phyloP scores from a whole-genome alignment of 2,329 filamentous ascomycete genomes.

The Elsinoe ampelina region DNA sequence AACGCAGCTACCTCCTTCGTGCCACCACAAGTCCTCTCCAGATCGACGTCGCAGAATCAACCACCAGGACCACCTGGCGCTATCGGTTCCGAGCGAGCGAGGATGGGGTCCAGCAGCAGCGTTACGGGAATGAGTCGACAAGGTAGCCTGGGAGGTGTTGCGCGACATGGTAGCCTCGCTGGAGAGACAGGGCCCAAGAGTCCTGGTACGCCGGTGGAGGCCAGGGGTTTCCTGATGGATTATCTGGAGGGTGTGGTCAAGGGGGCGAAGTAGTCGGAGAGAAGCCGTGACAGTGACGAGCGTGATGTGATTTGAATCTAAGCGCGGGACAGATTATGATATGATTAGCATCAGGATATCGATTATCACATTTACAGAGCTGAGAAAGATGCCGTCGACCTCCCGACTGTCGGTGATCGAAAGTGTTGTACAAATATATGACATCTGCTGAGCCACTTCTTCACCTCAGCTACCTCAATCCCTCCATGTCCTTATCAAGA shows the following conservation, averaged over 20 bases:
- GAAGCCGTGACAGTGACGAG: neutral
- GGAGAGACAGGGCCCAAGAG: slow-evolving; percentile 13
- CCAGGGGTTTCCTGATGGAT: slow-evolving; percentile 28
- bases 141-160: slow-evolving; percentile 17
- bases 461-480: neutral
- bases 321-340: neutral
- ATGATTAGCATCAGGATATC: neutral
- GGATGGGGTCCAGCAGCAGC: slow-evolving; percentile 13
- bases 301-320: neutral
- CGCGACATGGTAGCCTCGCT: neutral
- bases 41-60: slow-evolving; percentile 19
- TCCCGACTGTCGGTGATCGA: neutral
- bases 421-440: slow-evolving; percentile 1
- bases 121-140: neutral
- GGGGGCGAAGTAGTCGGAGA: slow-evolving; percentile 13
- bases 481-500: neutral
- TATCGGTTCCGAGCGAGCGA: slow-evolving; percentile 20
- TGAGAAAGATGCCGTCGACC: slow-evolving; percentile 4
- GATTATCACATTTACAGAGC: slow-evolving; percentile 8
- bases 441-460: neutral
- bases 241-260: slow-evolving; percentile 29
- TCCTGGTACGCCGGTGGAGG: slow-evolving; percentile 23
- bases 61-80: neutral
- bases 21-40: slow-evolving; percentile 17
- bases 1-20: neutral